A percentile compares a stretch with the other conserved stretches of the same genome.
phyloP scores from a whole-genome alignment of 192 early-diverging fungal genomes.

The Coemansia sp. region DNA sequence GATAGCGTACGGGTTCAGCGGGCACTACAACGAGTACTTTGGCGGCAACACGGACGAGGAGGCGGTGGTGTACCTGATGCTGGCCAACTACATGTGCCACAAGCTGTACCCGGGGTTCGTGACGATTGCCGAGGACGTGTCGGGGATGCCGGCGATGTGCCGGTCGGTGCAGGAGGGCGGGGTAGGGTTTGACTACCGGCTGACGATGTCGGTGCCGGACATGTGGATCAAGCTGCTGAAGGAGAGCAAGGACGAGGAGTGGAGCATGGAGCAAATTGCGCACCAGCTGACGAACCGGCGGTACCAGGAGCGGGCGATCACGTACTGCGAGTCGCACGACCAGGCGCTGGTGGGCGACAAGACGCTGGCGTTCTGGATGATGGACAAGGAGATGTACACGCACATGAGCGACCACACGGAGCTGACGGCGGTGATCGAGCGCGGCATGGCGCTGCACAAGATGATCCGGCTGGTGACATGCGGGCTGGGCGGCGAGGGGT shows the following conservation, averaged over 20 bases:
- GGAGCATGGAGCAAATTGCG: slow-evolving; percentile 86
- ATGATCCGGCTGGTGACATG: slow-evolving; percentile 93
- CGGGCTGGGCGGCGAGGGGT: slow-evolving; percentile 94
- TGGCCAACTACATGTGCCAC: slow-evolving; percentile 87
- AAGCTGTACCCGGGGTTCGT: slow-evolving; percentile 77
- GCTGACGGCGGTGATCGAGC: slow-evolving; percentile 90
- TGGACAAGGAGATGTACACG: slow-evolving; percentile 99
- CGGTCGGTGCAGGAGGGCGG: slow-evolving; percentile 82
- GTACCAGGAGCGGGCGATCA: slow-evolving; percentile 89
- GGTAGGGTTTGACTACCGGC: slow-evolving; percentile 95
- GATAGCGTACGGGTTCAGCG: slow-evolving; percentile 90
- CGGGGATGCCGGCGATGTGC: slow-evolving; percentile 98
- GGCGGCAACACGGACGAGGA: slow-evolving; percentile 76
- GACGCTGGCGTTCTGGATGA: slow-evolving; percentile 98
- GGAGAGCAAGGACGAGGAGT: slow-evolving; percentile 88
- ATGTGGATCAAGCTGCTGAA: slow-evolving; percentile 99
- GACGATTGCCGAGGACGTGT: slow-evolving; percentile 98
- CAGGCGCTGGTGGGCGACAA: slow-evolving; percentile 99
- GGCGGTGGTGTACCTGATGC: slow-evolving; percentile 88
- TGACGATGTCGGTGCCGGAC: slow-evolving; percentile 96
- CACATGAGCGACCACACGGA: slow-evolving; percentile 84
- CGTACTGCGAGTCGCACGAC: slow-evolving; percentile 96
- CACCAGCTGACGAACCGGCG: slow-evolving; percentile 92
- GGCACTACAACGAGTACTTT: slow-evolving; percentile 96
- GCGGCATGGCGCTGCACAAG: slow-evolving; percentile 95